A percentile compares a stretch with the other conserved stretches of the same genome.
phyloP scores from a whole-genome alignment of 176 grass and related monocot genomes.

The Rhynchospora pubera region DNA sequence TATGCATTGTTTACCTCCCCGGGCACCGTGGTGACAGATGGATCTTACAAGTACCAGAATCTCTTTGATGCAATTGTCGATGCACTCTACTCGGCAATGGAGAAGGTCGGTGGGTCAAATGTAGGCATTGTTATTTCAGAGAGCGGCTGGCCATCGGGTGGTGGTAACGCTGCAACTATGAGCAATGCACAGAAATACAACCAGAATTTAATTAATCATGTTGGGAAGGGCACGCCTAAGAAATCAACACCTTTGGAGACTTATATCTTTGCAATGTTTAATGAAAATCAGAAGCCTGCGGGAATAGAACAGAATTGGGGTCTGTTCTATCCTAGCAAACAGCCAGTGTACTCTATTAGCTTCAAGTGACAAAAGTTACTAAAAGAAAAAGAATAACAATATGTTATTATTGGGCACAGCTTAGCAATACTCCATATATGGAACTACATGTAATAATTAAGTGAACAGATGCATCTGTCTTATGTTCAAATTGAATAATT shows the following conservation, averaged over 20 bases:
- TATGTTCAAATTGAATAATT: too few relatives aligned
- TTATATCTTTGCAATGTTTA: conserved; percentile 79
- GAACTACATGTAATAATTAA: too few relatives aligned
- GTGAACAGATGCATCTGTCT: too few relatives aligned
- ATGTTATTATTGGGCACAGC: too few relatives aligned
- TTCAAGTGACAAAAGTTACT: neutral
- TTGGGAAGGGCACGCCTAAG: conserved; percentile 50
- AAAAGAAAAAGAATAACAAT: too few relatives aligned
- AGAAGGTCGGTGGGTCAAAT: neutral
- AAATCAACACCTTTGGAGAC: conserved; percentile 29
- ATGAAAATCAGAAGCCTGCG: conserved; percentile 42
- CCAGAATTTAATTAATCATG: conserved; percentile 55
- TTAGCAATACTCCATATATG: too few relatives aligned
- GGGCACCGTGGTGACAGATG: conserved; percentile 32
- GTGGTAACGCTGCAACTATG: conserved; percentile 11
- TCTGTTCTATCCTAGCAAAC: conserved; percentile 40
- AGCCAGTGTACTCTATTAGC: conserved; percentile 33
- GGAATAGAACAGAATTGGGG: conserved; percentile 46
- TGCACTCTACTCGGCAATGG: conserved; percentile 44
- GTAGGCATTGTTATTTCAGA: conserved; percentile 52
- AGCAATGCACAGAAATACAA: conserved; percentile 55
- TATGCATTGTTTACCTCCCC: conserved; percentile 45
- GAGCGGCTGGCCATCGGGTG: conserved; percentile 68
- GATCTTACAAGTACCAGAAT: conserved; percentile 33
- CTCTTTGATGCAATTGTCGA: conserved; percentile 54